These are phyloP conservation scores for Brassica hybrid DNA, from an alignment of 441 rosid species.

Conservation along the genomic window DNA sequence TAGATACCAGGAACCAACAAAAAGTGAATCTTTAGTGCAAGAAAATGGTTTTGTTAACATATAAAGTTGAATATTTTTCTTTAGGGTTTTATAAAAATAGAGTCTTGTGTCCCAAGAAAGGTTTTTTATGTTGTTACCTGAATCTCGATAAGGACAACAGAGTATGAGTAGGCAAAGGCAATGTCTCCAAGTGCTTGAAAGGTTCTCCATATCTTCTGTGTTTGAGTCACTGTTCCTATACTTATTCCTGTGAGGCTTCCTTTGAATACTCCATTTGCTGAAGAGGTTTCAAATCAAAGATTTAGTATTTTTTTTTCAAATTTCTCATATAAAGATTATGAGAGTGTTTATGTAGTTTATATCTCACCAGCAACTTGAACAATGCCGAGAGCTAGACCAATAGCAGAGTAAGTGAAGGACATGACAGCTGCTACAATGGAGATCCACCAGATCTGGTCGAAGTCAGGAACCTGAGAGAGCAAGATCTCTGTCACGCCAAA, in stretches of 20 bases:
- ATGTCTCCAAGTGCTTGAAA: conserved; percentile 71
- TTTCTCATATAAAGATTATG: too few species aligned
- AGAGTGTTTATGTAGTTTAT: neutral
- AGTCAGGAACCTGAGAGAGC: conserved; percentile 69
- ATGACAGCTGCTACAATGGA: conserved; percentile 72
- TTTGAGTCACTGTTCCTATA: conserved; percentile 56
- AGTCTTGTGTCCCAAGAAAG: neutral
- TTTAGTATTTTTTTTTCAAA: conserved; percentile 6
- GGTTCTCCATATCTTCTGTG: conserved; percentile 66
- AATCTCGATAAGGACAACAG: conserved; percentile 65
- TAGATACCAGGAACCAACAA: conserved; percentile 11
- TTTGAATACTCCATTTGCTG: conserved; percentile 53
- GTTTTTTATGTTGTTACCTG: conserved; percentile 43
- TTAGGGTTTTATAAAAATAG: conserved; percentile 2
- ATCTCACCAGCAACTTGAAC: conserved; percentile 61
- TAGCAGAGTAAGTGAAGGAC: conserved; percentile 72
- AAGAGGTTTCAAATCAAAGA: neutral
- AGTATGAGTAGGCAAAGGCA: conserved; percentile 69
- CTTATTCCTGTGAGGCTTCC: conserved; percentile 68
- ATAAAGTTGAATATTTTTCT: neutral
- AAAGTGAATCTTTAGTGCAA: neutral
- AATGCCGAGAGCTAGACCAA: conserved; percentile 64
- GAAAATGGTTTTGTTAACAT: too few species aligned
- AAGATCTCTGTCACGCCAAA: conserved; percentile 60
- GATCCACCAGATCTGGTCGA: conserved; percentile 75